These are phyloP conservation scores for Trebouxia gelatinosa DNA, from an alignment of 163 green algal species.

Conservation along the genomic window DNA sequence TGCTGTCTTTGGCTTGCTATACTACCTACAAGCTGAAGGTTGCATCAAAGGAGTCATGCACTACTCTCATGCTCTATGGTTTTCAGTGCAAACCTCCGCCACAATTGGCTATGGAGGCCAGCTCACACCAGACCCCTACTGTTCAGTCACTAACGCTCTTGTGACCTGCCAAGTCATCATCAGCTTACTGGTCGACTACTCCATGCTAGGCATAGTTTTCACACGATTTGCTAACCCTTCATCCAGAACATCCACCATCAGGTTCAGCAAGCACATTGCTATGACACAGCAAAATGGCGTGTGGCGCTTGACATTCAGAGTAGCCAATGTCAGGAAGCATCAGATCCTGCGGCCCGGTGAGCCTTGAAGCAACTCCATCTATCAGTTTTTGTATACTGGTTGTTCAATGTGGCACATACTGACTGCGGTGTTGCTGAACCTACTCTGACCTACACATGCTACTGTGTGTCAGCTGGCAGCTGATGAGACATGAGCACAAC, in stretches of 20 bases:
- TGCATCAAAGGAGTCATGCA: slow-evolving; percentile 52
- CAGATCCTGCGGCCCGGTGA: slow-evolving; percentile 46
- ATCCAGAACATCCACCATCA: slow-evolving; percentile 60
- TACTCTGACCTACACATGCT: too few species aligned
- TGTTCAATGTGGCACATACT: too few species aligned
- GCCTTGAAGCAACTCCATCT: not conserved
- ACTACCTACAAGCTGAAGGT: slow-evolving; percentile 41
- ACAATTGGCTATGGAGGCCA: slow-evolving; percentile 63
- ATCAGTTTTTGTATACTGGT: not conserved
- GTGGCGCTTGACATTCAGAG: slow-evolving; percentile 47
- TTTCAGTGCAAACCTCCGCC: slow-evolving; percentile 64
- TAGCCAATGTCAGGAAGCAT: slow-evolving; percentile 78
- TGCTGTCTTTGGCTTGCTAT: slow-evolving; percentile 52
- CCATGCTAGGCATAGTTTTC: slow-evolving; percentile 79
- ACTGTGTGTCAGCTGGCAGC: too few species aligned
- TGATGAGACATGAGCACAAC: too few species aligned
- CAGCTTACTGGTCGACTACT: slow-evolving; percentile 59
- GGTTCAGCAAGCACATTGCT: slow-evolving; percentile 53
- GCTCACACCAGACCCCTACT: slow-evolving; percentile 60
- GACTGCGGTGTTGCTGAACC: too few species aligned
- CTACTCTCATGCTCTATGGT: slow-evolving; percentile 74
- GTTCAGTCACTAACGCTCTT: slow-evolving; percentile 57
- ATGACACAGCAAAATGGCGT: slow-evolving; percentile 28
- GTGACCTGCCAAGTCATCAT: slow-evolving; percentile 67
- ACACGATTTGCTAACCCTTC: slow-evolving; percentile 69